Base-by-base conservation (phyloP, 164 flowering plant genomes). In the Dillenia turbinata region DNA sequence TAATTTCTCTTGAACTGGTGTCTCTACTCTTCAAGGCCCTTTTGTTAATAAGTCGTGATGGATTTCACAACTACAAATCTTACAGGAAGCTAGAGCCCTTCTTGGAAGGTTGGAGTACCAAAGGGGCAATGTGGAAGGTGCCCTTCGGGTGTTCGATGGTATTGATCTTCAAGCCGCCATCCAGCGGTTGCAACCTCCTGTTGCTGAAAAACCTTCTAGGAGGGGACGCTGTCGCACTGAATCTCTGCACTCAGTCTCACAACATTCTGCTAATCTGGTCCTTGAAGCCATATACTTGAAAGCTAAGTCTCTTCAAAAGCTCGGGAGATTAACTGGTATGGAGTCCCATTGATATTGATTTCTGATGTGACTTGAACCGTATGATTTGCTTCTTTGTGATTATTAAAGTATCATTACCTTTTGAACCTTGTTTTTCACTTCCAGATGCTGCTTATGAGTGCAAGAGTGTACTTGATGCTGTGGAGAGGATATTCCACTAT, bases 41-140 rank as follows among this genome's bases (percentile, higher is more conserved):
- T 15, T 44, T 58, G 15, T 33, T 44, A 17, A 60, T 50, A 12
- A 48, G 40, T 59, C 56, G 57, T 53, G 60, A 58, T 53, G 52
- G 15, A 46, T 56, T 47, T 52, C 14, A 12, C 46, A 40, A 47
- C 15, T 54, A 9, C 26, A 10, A 61, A 56, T 53, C 67, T 71
- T 71, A 54, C 76, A 92, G 99, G 97, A 95, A 83, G 99, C 99
- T 12, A 83, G 97, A 75, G 93, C 97, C 19, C 97, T 94, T 76
- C 87, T 94, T 59, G 99, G 99, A 61, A 88, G 90, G 75, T 77
- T 94, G 70, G 97, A 94, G 79, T 94, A 91, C 69, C 96, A 88
- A 63, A 84, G 97, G 79, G 96, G 97, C 56, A 94, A 94, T 70
- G 67, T 88, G 43, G 96, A 91, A 70, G 83, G 95, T 55, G 99